Conservation (phyloP, 495 filamentous ascomycete genomes). For the Gamarada debralockiae region DNA sequence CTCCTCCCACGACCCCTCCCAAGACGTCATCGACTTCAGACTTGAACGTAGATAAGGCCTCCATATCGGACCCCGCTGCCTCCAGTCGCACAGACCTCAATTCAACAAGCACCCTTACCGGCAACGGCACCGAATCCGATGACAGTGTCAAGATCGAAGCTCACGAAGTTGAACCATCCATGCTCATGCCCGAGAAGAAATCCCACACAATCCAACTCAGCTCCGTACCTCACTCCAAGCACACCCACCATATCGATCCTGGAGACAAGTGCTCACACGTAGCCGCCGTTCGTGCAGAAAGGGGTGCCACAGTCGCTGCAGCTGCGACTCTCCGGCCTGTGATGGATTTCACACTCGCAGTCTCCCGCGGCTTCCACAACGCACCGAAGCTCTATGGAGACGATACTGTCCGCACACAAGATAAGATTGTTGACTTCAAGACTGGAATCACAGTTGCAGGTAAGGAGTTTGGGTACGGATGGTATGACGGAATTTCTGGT, state of each 20-base stretch:
- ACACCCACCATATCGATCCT: slow-evolving; percentile 57
- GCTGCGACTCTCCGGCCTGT: background rate
- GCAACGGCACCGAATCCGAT: no score
- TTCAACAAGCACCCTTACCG: no score
- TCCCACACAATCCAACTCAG: background rate
- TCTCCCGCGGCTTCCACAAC: slow-evolving; percentile 58
- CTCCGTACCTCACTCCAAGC: background rate
- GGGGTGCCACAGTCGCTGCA: slow-evolving; percentile 54
- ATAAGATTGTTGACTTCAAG: slow-evolving; percentile 8
- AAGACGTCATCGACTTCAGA: no score
- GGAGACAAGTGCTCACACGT: slow-evolving; percentile 62
- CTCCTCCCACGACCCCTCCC: no score
- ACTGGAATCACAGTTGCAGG: background rate
- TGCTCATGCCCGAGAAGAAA: background rate
- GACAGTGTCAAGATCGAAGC: background rate
- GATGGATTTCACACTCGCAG: slow-evolving; percentile 35
- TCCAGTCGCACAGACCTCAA: no score
- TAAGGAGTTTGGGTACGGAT: slow-evolving; percentile 51
- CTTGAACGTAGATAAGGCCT: no score
- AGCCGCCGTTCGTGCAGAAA: slow-evolving; percentile 38
- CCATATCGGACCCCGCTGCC: no score
- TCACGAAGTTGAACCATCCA: slow-evolving; percentile 26
- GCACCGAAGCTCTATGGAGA: slow-evolving; percentile 43
- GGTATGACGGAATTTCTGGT: slow-evolving; percentile 67
- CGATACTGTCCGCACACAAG: slow-evolving; percentile 5